These are phyloP conservation scores for Erodium texanum DNA, from an alignment of 441 rosid species.

Conservation along the genomic window DNA sequence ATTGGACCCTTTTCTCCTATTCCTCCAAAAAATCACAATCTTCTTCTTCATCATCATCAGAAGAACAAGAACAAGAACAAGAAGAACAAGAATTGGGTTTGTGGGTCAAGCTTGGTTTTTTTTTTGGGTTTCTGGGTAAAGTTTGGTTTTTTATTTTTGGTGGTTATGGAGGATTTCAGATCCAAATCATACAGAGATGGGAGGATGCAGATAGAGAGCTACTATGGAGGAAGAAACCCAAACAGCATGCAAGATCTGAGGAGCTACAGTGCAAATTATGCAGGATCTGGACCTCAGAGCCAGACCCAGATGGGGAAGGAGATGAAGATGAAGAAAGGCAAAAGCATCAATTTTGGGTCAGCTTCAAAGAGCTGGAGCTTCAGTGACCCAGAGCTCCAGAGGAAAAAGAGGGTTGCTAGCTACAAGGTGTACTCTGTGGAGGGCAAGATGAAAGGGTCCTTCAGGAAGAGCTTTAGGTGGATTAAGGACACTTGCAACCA, in stretches of 20 bases:
- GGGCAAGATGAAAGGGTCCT: constrained; percentile 74
- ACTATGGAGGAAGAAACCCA: too few species aligned
- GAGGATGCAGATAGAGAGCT: too few species aligned
- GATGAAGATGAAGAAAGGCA: constrained; percentile 42
- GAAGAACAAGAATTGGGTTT: too few species aligned
- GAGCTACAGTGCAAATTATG: constrained; percentile 53
- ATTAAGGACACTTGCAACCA: constrained; percentile 57
- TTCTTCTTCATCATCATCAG: too few species aligned
- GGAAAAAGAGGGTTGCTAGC: constrained; percentile 81
- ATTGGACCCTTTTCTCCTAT: too few species aligned
- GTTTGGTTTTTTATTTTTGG: too few species aligned
- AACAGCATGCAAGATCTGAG: constrained; percentile 54
- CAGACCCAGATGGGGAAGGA: constrained; percentile 2
- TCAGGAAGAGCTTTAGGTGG: constrained; percentile 80
- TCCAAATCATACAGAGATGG: too few species aligned
- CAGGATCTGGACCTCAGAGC: constrained; percentile 15
- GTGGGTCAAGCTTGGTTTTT: too few species aligned
- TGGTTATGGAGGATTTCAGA: too few species aligned
- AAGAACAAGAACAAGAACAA: too few species aligned
- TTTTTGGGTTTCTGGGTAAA: too few species aligned
- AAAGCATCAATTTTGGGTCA: constrained; percentile 22
- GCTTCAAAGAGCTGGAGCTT: constrained; percentile 15
- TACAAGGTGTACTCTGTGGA: constrained; percentile 75
- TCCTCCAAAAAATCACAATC: too few species aligned
- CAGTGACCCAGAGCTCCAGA: constrained; percentile 67